phyloP scores from a whole-genome alignment of 2,329 filamentous ascomycete genomes.

The Epichloe sylvatica region DNA sequence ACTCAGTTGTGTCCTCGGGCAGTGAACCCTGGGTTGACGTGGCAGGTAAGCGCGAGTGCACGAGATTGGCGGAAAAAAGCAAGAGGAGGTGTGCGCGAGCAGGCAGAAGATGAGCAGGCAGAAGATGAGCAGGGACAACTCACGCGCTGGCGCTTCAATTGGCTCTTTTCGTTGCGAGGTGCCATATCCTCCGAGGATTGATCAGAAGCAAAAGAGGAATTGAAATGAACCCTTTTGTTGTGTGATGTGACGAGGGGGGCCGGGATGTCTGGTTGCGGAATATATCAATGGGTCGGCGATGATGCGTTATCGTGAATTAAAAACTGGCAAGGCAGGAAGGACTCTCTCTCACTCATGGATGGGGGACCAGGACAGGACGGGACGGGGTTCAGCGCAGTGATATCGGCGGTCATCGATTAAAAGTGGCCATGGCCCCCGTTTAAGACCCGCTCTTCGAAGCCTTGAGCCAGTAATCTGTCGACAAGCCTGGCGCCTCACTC shows the following conservation, averaged over 20 bases:
- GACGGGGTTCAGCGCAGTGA: too few relatives aligned
- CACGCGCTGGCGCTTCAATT: conserved; percentile 72
- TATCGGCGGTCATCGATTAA: neutral
- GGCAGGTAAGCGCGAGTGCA: conserved; percentile 12
- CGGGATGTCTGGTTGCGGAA: neutral
- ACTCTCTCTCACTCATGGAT: too few relatives aligned
- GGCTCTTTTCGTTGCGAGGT: conserved; percentile 58
- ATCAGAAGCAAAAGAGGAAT: neutral
- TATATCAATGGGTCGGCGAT: neutral
- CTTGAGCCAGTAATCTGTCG: neutral
- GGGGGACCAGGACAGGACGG: too few relatives aligned
- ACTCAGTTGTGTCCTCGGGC: conserved; percentile 48
- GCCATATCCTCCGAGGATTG: conserved; percentile 30
- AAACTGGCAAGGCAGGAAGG: neutral
- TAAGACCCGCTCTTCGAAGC: neutral
- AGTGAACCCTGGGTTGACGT: conserved; percentile 43
- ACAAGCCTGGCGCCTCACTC: too few relatives aligned
- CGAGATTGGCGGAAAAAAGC: conserved; percentile 7
- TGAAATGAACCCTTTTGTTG: neutral
- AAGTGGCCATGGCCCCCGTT: neutral
- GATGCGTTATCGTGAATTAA: neutral
- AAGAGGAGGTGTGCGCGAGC: conserved; percentile 6
- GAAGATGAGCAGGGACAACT: conserved; percentile 17
- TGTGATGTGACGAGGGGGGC: too few relatives aligned
- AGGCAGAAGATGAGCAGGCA: conserved; percentile 11